These are phyloP conservation scores for Heimioporus sp. DNA, from an alignment of 768 basidiomycete genomes.

Conservation along the genomic window DNA sequence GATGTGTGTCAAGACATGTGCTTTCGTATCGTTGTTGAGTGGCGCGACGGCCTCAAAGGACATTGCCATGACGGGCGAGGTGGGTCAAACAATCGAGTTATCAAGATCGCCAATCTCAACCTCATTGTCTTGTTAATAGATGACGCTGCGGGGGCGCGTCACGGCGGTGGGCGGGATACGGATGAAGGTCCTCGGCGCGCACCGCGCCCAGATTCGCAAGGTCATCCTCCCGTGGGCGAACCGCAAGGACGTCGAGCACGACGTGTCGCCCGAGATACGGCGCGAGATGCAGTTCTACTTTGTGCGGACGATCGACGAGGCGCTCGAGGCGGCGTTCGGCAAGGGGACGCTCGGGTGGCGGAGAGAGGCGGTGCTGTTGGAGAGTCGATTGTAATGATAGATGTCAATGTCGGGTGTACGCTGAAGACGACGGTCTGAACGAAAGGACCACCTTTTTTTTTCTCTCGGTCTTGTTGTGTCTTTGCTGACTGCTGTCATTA, in stretches of 20 bases:
- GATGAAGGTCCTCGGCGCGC: conserved; percentile 88
- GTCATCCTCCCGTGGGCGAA: conserved; percentile 85
- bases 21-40: conserved; percentile 82
- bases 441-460: too few species aligned
- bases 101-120: neutral
- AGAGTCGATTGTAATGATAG: conserved; percentile 47
- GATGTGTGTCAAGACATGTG: conserved; percentile 54
- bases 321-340: conserved; percentile 81
- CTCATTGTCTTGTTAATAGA: conserved; percentile 39
- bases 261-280: conserved; percentile 71
- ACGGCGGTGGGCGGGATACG: conserved; percentile 89
- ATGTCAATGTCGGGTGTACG: neutral
- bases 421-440: too few species aligned
- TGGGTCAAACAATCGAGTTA: conserved; percentile 24
- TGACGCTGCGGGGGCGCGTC: conserved; percentile 80
- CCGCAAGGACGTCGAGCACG: conserved; percentile 84
- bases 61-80: conserved; percentile 91
- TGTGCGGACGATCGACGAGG: conserved; percentile 76
- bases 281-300: conserved; percentile 80
- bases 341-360: conserved; percentile 66
- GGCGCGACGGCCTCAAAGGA: conserved; percentile 69
- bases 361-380: conserved; percentile 46
- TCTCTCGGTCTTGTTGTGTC: too few species aligned
- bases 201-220: conserved; percentile 80
- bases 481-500: neutral